A percentile compares a stretch with the other conserved stretches of the same genome.
These are phyloP conservation scores for Globisporangium middletonii DNA, from an alignment of 352 stramenopile genomes.

Conservation along the genomic window DNA sequence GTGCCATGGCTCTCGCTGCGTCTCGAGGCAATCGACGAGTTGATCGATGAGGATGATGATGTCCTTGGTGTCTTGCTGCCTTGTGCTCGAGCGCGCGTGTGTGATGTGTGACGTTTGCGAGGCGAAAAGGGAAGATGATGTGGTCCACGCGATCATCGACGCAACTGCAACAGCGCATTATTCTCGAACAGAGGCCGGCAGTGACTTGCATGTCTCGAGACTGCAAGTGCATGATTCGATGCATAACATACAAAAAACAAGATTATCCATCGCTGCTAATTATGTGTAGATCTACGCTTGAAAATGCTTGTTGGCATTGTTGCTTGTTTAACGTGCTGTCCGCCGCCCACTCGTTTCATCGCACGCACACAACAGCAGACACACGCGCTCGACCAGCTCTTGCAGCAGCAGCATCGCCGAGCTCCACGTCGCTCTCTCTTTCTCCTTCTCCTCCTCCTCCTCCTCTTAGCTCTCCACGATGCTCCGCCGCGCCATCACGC, in stretches of 20 bases:
- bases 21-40: too few relatives aligned
- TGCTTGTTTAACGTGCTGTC: neutral
- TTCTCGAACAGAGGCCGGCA: neutral
- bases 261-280: neutral
- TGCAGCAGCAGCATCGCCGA: neutral
- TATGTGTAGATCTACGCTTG: neutral
- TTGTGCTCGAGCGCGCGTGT: neutral
- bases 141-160: neutral
- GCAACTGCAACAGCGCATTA: neutral
- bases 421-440: neutral
- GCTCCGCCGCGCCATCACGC: slow-evolving; percentile 49
- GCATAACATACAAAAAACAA: neutral
- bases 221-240: neutral
- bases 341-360: slow-evolving; percentile 11
- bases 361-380: neutral
- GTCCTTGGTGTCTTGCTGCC: too few relatives aligned
- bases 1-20: slow-evolving; percentile 1
- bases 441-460: neutral
- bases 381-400: neutral
- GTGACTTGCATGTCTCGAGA: neutral
- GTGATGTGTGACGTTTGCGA: neutral
- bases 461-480: slow-evolving; percentile 16
- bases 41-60: too few relatives aligned
- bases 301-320: neutral
- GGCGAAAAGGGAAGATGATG: neutral